Percentiles rank a stretch among this genome's conserved stretches.
These are phyloP conservation scores for Moringa oleifera DNA, from an alignment of 345 rosid genomes.

Conservation along the genomic window DNA sequence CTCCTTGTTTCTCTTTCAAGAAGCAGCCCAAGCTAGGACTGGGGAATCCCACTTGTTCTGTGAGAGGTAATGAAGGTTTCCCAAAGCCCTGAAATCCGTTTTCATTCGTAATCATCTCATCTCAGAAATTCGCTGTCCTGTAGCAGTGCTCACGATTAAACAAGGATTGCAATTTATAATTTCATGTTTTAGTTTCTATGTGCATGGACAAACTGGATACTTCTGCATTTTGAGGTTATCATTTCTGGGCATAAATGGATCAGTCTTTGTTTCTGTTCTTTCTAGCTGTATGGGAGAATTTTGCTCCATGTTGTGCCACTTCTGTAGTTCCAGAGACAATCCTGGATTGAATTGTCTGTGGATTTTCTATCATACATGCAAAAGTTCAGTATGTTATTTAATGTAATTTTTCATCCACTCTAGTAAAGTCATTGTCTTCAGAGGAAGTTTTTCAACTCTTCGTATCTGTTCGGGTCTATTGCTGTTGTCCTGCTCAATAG, in stretches of 20 bases:
- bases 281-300: too few relatives aligned
- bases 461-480: not conserved
- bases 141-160: not conserved
- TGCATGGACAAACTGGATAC: not conserved
- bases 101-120: too few relatives aligned
- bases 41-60: slow-evolving; percentile 12
- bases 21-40: slow-evolving; percentile 23
- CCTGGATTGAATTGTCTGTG: too few relatives aligned
- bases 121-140: too few relatives aligned
- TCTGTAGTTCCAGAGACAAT: not conserved
- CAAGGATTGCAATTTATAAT: not conserved
- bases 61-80: slow-evolving; percentile 29
- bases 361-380: not conserved
- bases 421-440: not conserved
- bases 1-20: slow-evolving; percentile 19
- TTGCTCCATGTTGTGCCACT: not conserved
- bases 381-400: not conserved
- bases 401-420: too few relatives aligned
- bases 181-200: not conserved
- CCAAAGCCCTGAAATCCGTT: too few relatives aligned
- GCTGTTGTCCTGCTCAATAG: not conserved
- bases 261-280: not conserved
- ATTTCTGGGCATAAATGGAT: not conserved
- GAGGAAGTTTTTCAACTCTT: not conserved
- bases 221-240: not conserved